Conservation (phyloP, 2,329 filamentous ascomycete genomes). For the Phaeosphaeriaceae sp. region DNA sequence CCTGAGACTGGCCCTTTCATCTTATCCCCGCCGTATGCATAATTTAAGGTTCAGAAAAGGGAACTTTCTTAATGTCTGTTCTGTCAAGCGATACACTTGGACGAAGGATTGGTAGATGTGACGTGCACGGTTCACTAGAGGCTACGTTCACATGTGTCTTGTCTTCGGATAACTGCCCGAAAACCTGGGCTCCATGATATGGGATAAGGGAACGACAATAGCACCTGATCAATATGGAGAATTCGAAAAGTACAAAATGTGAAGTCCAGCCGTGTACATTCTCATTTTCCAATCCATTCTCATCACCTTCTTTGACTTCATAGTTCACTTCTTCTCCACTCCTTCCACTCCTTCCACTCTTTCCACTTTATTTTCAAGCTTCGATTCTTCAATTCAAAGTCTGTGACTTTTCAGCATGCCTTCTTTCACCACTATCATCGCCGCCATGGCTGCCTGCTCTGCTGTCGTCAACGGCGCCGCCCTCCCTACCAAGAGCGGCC, state of each 20-base stretch:
- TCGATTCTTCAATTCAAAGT: slow-evolving; percentile 5
- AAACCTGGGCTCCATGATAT: not conserved
- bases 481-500: slow-evolving; percentile 1
- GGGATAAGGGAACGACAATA: not conserved
- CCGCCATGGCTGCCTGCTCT: slow-evolving; percentile 5
- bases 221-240: not conserved
- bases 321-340: not conserved
- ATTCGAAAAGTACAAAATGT: not conserved
- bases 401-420: slow-evolving; percentile 11
- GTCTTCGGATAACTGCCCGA: not conserved
- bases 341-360: too few relatives aligned
- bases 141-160: not conserved
- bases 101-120: slow-evolving; percentile 3
- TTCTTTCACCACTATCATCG: slow-evolving; percentile 10
- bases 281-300: not conserved
- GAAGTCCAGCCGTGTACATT: not conserved
- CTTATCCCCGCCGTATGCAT: slow-evolving; percentile 1
- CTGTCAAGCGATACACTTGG: slow-evolving; percentile 6
- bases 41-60: not conserved
- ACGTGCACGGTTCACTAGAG: slow-evolving; percentile 2
- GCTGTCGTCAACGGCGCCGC: slow-evolving; percentile 8
- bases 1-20: not conserved
- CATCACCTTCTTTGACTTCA: not conserved
- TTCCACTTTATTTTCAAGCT: not conserved
- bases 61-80: slow-evolving; percentile 1